Evolutionary conservation across 257 asterid genomes (phyloP), one percentile per base, ranked within the genome.

Genomic region (Scutellaria galericulata): DNA sequence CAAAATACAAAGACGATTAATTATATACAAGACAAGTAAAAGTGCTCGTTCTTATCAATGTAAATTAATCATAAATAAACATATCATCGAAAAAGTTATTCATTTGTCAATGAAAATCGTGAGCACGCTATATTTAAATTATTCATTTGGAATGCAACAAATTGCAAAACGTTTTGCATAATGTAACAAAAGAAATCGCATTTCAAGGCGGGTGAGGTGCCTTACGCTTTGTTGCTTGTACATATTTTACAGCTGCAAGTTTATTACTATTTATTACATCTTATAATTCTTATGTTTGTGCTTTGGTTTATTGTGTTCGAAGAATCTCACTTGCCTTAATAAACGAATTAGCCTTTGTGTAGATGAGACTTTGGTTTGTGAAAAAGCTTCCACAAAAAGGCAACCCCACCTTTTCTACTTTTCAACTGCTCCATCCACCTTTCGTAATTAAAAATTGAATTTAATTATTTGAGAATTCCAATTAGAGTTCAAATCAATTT

Each of bases 361-460:
- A 50, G 60, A 51, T 56, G 57, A 51, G 58, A 61, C 79, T 78
- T 79, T 55, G 79, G 83, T 31, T 65, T 78, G 48, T 61, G 71
- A 50, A 72, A 77, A 77, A 77, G 81, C 70, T 71, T 53, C 73
- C 74, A 6, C 69, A 64, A 31, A 54, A 74, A 76, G 69, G 80
- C 53, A 51, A 45, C 31, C 54, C 63, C 55, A 73, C 20, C 74
- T 64, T 78, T 74, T 55, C 76, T 64, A 73, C 83, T 78, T 79
- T 79, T 79, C 83, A 79, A 79, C 83, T 14, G 50, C 83, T 79
- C 76, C 76, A 73, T 68, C 52, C 42, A 68, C 73, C 70, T 73
- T 78, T 68, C 54, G 54, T 46, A 52, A 52, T 46, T 7, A 12
- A 15, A 40, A 13, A 40, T 18, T 18, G 18, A 62, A 62, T 1